Percentiles rank a stretch among this genome's conserved stretches.
Evolutionary conservation across 371 early-diverging fungal species (phyloP).

Genomic region (Syncephalis fuscata): DNA sequence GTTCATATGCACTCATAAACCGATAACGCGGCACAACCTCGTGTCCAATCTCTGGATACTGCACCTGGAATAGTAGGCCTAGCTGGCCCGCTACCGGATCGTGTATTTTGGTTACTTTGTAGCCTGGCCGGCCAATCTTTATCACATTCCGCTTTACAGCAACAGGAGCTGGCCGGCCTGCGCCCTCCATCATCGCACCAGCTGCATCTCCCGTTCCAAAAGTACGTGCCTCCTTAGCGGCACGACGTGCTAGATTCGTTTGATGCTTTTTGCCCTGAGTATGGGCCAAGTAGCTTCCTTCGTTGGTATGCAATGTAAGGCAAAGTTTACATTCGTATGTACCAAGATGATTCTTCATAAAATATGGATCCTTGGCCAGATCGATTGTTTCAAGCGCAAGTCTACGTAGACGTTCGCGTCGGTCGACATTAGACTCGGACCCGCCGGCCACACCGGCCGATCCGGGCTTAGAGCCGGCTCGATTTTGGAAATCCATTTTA

Average conservation of each 20-base stretch:
- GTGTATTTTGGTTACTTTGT: conserved; percentile 85
- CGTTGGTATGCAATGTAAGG: conserved; percentile 87
- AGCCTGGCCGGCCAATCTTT: conserved; percentile 97
- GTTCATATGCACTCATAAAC: conserved; percentile 98
- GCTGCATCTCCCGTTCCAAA: conserved; percentile 10
- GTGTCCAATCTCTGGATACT: conserved; percentile 75
- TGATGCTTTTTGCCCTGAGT: conserved; percentile 99
- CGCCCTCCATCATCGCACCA: too few species aligned
- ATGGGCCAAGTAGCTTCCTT: conserved; percentile 92
- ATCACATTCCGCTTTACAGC: conserved; percentile 49
- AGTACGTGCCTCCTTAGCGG: conserved; percentile 80
- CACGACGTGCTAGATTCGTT: conserved; percentile 83
- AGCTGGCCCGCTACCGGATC: conserved; percentile 77
- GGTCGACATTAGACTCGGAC: conserved; percentile 80
- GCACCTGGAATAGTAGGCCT: conserved; percentile 86
- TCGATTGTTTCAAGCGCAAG: conserved; percentile 95
- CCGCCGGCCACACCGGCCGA: conserved; percentile 74
- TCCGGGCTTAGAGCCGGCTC: conserved; percentile 73
- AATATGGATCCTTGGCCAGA: conserved; percentile 92
- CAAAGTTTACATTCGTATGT: conserved; percentile 96
- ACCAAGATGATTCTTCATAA: conserved; percentile 95
- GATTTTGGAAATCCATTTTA: conserved; percentile 51
- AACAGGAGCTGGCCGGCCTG: conserved; percentile 18
- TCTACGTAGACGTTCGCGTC: conserved; percentile 88
- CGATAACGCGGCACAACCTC: conserved; percentile 74